Conservation (phyloP, 2,329 filamentous ascomycete genomes). For the Fusarium tanahbumbuense region DNA sequence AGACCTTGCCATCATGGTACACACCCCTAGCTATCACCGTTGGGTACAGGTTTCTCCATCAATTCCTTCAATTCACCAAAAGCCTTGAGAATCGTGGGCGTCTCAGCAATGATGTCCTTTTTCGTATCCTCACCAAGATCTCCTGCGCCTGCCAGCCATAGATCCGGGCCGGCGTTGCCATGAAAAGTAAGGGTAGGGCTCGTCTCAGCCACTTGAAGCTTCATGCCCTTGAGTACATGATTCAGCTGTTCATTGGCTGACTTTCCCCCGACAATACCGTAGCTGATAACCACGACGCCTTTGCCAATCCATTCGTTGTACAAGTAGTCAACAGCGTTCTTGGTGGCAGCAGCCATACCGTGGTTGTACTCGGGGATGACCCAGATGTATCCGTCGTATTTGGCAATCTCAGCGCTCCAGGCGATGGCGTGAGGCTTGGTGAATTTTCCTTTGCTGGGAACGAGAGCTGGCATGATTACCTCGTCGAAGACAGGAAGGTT, state of each 20-base stretch:
- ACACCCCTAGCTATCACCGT: background rate
- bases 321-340: conserved; percentile 73
- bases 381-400: conserved; percentile 61
- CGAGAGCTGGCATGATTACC: conserved; percentile 52
- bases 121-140: conserved; percentile 27
- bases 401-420: conserved; percentile 59
- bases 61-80: conserved; percentile 19
- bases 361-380: conserved; percentile 69
- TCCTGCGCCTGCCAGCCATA: conserved; percentile 21
- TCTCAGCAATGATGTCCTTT: conserved; percentile 22
- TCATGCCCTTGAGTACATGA: conserved; percentile 14
- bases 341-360: conserved; percentile 63
- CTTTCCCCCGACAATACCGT: conserved; percentile 27
- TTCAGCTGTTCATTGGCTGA: conserved; percentile 3
- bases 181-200: conserved; percentile 20
- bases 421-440: conserved; percentile 55
- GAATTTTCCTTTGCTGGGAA: conserved; percentile 52
- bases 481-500: conserved; percentile 60
- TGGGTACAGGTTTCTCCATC: conserved; percentile 1
- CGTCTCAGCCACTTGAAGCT: conserved; percentile 18
- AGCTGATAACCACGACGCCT: conserved; percentile 26
- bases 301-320: conserved; percentile 61
- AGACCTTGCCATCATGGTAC: background rate
- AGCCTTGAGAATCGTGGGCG: conserved; percentile 13
- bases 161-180: conserved; percentile 3